phyloP scores from a whole-genome alignment of 495 filamentous ascomycete genomes.

The Sordaria brevicollis region DNA sequence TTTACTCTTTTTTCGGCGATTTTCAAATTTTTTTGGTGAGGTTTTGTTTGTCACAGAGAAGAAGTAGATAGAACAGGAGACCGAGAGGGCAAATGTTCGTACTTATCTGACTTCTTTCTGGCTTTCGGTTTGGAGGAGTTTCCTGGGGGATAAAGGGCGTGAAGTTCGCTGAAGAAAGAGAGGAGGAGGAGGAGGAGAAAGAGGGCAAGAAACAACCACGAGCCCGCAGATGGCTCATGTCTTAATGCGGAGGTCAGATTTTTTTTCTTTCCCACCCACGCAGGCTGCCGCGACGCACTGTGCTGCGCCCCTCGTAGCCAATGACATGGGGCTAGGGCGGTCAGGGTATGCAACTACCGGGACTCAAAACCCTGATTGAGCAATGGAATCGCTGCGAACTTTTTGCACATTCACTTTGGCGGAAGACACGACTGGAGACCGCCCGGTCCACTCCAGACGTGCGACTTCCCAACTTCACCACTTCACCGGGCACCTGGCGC shows the following conservation, averaged over 20 bases:
- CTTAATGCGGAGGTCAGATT: conserved; percentile 18
- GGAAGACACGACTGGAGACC: background rate
- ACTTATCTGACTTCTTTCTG: conserved; percentile 27
- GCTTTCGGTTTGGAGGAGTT: conserved; percentile 13
- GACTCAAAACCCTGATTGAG: background rate
- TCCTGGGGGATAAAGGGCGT: conserved; percentile 21
- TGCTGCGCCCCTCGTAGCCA: background rate
- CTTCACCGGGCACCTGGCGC: no score
- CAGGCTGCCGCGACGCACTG: background rate
- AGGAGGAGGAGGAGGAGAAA: conserved; percentile 15
- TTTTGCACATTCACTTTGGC: background rate
- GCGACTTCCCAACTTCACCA: background rate
- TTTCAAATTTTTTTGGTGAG: conserved; percentile 39
- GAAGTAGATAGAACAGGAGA: conserved; percentile 22
- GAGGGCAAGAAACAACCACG: conserved; percentile 6
- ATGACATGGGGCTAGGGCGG: background rate
- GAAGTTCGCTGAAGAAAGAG: conserved; percentile 15
- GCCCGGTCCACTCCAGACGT: no score
- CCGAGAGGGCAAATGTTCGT: conserved; percentile 18
- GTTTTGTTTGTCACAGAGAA: conserved; percentile 28
- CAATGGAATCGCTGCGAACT: background rate
- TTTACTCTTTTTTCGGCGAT: conserved; percentile 19
- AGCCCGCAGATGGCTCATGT: conserved; percentile 8
- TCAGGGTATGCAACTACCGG: background rate
- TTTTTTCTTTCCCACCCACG: conserved; percentile 13